Base-by-base conservation (phyloP, 768 basidiomycete genomes). In the Calocera viscosa region DNA sequence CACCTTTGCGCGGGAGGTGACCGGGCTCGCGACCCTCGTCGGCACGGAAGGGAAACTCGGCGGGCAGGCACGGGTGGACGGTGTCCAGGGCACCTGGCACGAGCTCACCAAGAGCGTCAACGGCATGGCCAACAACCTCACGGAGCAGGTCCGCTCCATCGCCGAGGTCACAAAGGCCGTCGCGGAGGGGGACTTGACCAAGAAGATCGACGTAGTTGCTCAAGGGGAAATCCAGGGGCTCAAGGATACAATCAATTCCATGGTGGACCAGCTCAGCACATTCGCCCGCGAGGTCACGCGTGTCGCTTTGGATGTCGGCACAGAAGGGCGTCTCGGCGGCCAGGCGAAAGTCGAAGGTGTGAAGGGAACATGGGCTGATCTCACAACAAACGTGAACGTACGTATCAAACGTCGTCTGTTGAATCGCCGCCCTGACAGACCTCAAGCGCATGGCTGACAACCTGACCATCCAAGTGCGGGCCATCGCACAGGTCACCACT, bases 381-480 rank as follows among this genome's bases (percentile, higher is more conserved):
- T 73, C 22, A 72, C 72, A 19, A 68, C 68, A 22, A 72, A 72
- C 63, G 72, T 73, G 38, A 68, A 68, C 65, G 67, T 47, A 19
- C 43, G 43, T 47, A 19, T 47, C 7, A 47, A 17, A 19, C 43
- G 5, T 47, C 19, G 19, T 24, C 43, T 8, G 11, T 40, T n/a
- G 35, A 38, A 14, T 5, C 35, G 7, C 35, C 7, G 5, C 14
- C 7, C 35, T 38, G 35, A 38, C 35, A 14, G 16, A 35, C 40
- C 11, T 26, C 63, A 71, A 90, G 89, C 89, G 88, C 84, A 91
- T 92, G 89, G 90, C 90, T 1, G 85, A 82, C 49, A 92, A 91
- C 73, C 76, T 91, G 72, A 91, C 89, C 1, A 84, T 88, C 73
- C 89, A 92, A 80, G 91, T 92, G 65, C 86, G 94, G 34, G 90